Evolutionary conservation across 225 moss, liverwort and hornwort genomes (phyloP).

Genomic region (Physcomitrellopsis africana): DNA sequence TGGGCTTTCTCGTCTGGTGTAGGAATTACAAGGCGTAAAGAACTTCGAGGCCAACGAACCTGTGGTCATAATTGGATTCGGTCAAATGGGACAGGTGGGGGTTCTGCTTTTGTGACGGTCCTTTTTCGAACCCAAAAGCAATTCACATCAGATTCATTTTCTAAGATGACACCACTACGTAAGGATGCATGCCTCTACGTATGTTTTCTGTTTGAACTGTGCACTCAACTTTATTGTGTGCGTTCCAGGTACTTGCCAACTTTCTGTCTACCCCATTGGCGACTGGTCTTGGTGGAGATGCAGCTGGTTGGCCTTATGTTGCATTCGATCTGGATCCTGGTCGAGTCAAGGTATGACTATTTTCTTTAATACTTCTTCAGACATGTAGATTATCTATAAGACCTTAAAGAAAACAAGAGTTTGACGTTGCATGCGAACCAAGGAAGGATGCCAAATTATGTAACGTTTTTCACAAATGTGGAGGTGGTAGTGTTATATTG

Average conservation of each 20-base stretch:
- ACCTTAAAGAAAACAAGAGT: no score
- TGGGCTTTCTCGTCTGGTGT: conserved; percentile 19
- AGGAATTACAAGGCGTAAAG: conserved; percentile 60
- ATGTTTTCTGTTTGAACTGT: no score
- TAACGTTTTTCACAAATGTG: background rate
- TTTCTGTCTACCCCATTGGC: conserved; percentile 97
- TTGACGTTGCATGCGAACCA: no score
- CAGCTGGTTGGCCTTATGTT: conserved; percentile 96
- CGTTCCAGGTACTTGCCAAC: conserved; percentile 85
- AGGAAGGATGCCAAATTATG: no score
- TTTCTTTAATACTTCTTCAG: background rate
- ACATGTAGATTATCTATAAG: background rate
- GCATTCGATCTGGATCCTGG: conserved; percentile 95
- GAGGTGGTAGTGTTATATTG: background rate
- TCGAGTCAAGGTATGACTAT: conserved; percentile 74
- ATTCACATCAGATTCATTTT: background rate
- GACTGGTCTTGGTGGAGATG: conserved; percentile 91
- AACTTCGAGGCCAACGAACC: conserved; percentile 70
- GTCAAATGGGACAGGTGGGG: conserved; percentile 97
- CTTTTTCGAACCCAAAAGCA: background rate
- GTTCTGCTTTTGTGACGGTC: background rate
- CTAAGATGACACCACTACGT: background rate
- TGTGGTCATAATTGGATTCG: conserved; percentile 95
- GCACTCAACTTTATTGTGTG: conserved; percentile 12
- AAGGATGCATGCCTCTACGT: background rate